These are phyloP conservation scores for Apiospora pterosperma DNA, from an alignment of 2,329 filamentous ascomycete genomes.

Conservation along the genomic window DNA sequence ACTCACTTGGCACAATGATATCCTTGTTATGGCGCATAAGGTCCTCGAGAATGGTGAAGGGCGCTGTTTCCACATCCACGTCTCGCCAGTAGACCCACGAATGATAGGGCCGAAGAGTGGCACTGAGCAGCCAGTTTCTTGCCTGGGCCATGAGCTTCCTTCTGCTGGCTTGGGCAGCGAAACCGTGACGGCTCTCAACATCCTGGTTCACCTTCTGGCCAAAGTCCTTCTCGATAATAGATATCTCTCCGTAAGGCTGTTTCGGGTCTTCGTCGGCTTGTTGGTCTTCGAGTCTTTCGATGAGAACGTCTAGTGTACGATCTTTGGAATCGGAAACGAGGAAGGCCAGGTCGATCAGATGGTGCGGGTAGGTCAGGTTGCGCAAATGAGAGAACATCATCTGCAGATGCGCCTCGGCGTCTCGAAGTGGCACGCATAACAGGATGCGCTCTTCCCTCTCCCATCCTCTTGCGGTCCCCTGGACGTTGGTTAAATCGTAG, in stretches of 20 bases:
- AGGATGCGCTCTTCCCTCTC: constrained; percentile 94
- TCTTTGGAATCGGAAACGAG: constrained; percentile 97
- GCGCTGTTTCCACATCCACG: constrained; percentile 95
- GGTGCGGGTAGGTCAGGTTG: constrained; percentile 96
- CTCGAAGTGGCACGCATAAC: constrained; percentile 88
- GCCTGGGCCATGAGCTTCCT: constrained; percentile 98
- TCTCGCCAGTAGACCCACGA: constrained; percentile 99
- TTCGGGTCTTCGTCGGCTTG: constrained; percentile 77
- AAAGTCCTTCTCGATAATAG: constrained; percentile 98
- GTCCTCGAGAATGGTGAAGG: constrained; percentile 94
- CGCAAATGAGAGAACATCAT: constrained; percentile 99
- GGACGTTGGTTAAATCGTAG: constrained; percentile 89
- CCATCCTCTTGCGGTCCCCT: constrained; percentile 91
- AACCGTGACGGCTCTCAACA: constrained; percentile 94
- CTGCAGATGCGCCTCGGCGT: constrained; percentile 84
- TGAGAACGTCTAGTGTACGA: constrained; percentile 73
- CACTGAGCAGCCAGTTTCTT: constrained; percentile 93
- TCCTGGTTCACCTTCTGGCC: constrained; percentile 97
- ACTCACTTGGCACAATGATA: constrained; percentile 93
- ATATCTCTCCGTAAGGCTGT: constrained; percentile 91
- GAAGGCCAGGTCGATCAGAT: constrained; percentile 94
- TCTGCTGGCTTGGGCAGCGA: constrained; percentile 88
- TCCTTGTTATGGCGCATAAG: constrained; percentile 99
- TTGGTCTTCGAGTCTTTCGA: constrained; percentile 70
- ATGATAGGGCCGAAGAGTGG: constrained; percentile 88